phyloP scores from a whole-genome alignment of 257 asterid genomes.

The Solanum phureja region DNA sequence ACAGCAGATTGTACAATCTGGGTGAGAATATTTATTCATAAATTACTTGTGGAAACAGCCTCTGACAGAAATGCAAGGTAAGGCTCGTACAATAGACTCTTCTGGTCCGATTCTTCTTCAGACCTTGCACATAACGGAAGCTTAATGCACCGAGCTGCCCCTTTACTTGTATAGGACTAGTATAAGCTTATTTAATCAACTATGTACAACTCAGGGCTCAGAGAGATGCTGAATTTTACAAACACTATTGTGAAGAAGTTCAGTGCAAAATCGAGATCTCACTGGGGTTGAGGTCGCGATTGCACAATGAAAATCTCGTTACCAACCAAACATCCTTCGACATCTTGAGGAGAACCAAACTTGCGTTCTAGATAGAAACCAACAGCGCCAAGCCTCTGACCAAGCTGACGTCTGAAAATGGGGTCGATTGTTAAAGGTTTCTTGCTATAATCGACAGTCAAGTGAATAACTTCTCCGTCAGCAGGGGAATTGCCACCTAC shows the following conservation, averaged over 20 bases:
- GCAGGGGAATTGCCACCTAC: slow-evolving; percentile 46
- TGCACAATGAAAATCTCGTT: slow-evolving; percentile 67
- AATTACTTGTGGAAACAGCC: background rate
- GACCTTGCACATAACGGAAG: background rate
- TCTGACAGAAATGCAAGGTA: background rate
- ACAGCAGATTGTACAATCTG: background rate
- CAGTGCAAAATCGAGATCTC: background rate
- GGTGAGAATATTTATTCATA: background rate
- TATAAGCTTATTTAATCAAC: background rate
- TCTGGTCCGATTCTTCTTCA: background rate
- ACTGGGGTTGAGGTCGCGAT: slow-evolving; percentile 82
- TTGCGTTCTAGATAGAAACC: slow-evolving; percentile 75
- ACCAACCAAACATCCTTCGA: slow-evolving; percentile 90
- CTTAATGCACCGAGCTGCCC: background rate
- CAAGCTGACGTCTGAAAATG: slow-evolving; percentile 48
- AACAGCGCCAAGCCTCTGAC: slow-evolving; percentile 66
- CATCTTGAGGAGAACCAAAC: slow-evolving; percentile 79
- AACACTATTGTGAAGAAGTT: background rate
- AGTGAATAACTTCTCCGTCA: slow-evolving; percentile 52
- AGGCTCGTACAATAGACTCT: background rate
- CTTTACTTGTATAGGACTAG: background rate
- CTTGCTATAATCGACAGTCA: slow-evolving; percentile 73
- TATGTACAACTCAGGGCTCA: background rate
- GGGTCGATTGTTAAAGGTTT: slow-evolving; percentile 59
- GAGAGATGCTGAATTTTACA: background rate